Evolutionary conservation across 2,329 filamentous ascomycete species (phyloP).

Genomic region (Fusarium hostae): DNA sequence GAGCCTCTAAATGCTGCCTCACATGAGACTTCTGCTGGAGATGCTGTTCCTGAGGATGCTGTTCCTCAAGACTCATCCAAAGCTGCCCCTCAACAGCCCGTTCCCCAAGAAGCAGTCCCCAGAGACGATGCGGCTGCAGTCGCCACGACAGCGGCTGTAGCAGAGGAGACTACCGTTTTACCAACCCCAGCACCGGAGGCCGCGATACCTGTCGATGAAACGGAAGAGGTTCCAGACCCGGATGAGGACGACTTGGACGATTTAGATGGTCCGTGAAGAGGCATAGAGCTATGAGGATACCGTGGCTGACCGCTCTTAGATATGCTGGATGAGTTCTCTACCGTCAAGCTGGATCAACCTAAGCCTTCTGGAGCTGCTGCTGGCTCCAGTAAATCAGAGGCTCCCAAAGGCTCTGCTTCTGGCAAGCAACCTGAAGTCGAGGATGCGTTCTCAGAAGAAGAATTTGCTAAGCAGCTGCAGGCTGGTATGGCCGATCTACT

Average conservation of each 20-base stretch:
- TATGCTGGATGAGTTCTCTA: slow-evolving; percentile 90
- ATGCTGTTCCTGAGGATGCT: neutral
- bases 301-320: slow-evolving; percentile 62
- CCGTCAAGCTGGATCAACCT: slow-evolving; percentile 61
- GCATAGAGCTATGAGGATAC: neutral
- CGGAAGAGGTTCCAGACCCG: slow-evolving; percentile 79
- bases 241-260: slow-evolving; percentile 95
- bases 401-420: slow-evolving; percentile 50
- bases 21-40: slow-evolving; percentile 4
- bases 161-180: slow-evolving; percentile 8
- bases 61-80: neutral
- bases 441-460: slow-evolving; percentile 72
- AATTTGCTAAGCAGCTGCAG: slow-evolving; percentile 88
- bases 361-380: slow-evolving; percentile 43
- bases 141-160: slow-evolving; percentile 20
- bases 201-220: slow-evolving; percentile 21
- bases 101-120: slow-evolving; percentile 6
- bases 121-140: slow-evolving; percentile 13
- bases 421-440: slow-evolving; percentile 40
- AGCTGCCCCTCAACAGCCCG: neutral
- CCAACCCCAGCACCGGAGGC: neutral
- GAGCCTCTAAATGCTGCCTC: slow-evolving; percentile 2
- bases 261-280: slow-evolving; percentile 73
- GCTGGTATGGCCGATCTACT: slow-evolving; percentile 88
- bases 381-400: slow-evolving; percentile 45